These are phyloP conservation scores for Amanita fuliginea DNA, from an alignment of 768 basidiomycete species.

Conservation along the genomic window DNA sequence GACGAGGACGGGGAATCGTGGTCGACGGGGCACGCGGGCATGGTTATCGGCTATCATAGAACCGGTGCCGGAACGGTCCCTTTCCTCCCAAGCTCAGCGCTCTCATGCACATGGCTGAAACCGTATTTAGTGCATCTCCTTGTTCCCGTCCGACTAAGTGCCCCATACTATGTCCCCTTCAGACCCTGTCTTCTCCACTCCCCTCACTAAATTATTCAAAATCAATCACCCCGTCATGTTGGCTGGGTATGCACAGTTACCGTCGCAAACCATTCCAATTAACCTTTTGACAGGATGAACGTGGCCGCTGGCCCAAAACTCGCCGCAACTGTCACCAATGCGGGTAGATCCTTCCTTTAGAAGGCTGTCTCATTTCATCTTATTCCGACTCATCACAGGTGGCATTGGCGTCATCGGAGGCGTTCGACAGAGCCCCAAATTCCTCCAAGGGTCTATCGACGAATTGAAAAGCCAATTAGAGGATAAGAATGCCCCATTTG, in stretches of 20 bases:
- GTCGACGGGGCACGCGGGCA: conserved; percentile 34
- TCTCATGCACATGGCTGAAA: background rate
- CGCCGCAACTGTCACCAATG: conserved; percentile 87
- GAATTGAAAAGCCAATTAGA: conserved; percentile 68
- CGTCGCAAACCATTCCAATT: background rate
- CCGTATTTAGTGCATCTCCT: background rate
- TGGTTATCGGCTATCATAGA: background rate
- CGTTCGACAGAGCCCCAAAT: conserved; percentile 58
- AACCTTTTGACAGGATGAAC: conserved; percentile 48
- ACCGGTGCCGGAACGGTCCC: background rate
- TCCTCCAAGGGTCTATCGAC: conserved; percentile 54
- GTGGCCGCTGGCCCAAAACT: conserved; percentile 78
- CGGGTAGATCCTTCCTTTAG: conserved; percentile 33
- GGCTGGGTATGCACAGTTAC: conserved; percentile 36
- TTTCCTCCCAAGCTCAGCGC: background rate
- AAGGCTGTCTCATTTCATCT: background rate
- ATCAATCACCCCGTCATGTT: conserved; percentile 82
- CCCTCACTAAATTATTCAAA: conserved; percentile 64
- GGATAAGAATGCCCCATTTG: conserved; percentile 66
- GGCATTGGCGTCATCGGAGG: conserved; percentile 88
- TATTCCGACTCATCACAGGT: conserved; percentile 22
- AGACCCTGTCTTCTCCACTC: conserved; percentile 53
- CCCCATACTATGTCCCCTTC: conserved; percentile 51
- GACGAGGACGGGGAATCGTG: conserved; percentile 17
- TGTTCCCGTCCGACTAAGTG: background rate